Percentiles rank a stretch among this genome's conserved stretches.
These are phyloP conservation scores for Malus orientalis DNA, from an alignment of 306 rosid species.

Conservation along the genomic window DNA sequence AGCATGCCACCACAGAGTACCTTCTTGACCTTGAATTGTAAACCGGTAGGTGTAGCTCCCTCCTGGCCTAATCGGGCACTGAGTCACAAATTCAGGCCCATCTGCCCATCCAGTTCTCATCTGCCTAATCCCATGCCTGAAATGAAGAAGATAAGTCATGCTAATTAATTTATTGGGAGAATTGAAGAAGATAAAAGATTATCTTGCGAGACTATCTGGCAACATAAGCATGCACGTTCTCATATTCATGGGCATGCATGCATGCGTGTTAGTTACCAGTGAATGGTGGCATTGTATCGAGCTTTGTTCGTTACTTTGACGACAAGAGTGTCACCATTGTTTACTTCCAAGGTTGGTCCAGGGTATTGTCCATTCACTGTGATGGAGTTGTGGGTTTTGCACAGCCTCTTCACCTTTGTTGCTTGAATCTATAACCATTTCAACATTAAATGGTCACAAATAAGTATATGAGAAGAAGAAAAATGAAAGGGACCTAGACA, in stretches of 20 bases:
- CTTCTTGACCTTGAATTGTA: conserved; percentile 60
- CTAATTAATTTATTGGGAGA: neutral
- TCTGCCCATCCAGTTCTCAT: conserved; percentile 94
- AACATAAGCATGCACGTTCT: neutral
- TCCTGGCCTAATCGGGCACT: conserved; percentile 88
- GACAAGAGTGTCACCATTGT: conserved; percentile 73
- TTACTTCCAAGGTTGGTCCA: conserved; percentile 83
- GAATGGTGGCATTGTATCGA: conserved; percentile 74
- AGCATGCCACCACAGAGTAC: conserved; percentile 43
- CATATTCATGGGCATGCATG: neutral
- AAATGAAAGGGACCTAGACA: neutral
- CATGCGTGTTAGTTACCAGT: conserved; percentile 44
- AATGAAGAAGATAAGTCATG: neutral
- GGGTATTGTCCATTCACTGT: conserved; percentile 90
- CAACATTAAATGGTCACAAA: neutral
- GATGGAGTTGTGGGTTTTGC: conserved; percentile 69
- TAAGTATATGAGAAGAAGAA: neutral
- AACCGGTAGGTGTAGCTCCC: conserved; percentile 75
- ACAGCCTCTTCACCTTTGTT: conserved; percentile 98
- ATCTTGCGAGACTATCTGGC: neutral
- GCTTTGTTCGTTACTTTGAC: conserved; percentile 81
- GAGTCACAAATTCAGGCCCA: conserved; percentile 93
- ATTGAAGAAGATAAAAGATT: neutral
- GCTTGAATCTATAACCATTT: conserved; percentile 56
- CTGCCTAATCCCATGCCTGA: conserved; percentile 88